phyloP scores from a whole-genome alignment of 2,329 filamentous ascomycete genomes.

The Fusarium ambrosium region DNA sequence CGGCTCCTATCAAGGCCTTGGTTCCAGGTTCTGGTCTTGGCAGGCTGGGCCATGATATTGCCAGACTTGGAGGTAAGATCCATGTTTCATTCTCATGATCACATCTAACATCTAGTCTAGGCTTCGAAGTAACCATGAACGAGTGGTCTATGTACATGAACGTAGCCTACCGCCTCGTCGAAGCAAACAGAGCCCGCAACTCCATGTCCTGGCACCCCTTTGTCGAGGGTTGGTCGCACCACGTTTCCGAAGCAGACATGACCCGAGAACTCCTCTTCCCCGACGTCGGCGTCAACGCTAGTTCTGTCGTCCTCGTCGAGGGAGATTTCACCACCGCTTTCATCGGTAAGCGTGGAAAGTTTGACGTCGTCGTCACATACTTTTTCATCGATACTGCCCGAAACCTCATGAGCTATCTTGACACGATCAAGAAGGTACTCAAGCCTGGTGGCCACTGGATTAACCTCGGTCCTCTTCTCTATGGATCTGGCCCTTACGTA shows the following conservation, averaged over 20 bases:
- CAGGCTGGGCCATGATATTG: conserved; percentile 65
- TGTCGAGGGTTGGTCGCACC: conserved; percentile 69
- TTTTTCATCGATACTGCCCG: conserved; percentile 74
- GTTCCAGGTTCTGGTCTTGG: conserved; percentile 68
- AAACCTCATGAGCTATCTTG: conserved; percentile 67
- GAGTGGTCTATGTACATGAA: conserved; percentile 73
- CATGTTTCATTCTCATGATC: background rate
- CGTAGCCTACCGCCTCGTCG: conserved; percentile 64
- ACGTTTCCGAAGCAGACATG: conserved; percentile 62
- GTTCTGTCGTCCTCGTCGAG: conserved; percentile 62
- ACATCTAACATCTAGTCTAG: conserved; percentile 36
- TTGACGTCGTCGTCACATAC: conserved; percentile 66
- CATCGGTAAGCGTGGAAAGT: conserved; percentile 46
- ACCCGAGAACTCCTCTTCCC: conserved; percentile 62
- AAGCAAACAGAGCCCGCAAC: conserved; percentile 45
- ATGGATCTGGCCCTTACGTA: conserved; percentile 67
- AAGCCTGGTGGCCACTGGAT: conserved; percentile 65
- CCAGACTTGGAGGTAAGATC: conserved; percentile 54
- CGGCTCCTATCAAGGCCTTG: conserved; percentile 54
- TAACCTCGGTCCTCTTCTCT: conserved; percentile 69
- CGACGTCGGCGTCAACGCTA: conserved; percentile 52
- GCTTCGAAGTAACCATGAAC: conserved; percentile 67
- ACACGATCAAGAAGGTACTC: conserved; percentile 64
- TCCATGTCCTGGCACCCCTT: conserved; percentile 62
- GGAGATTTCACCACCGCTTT: conserved; percentile 68